A percentile compares a stretch with the other conserved stretches of the same genome.
Evolutionary conservation across 345 rosid genomes (phyloP).

Genomic region (Fremontodendron californicum): DNA sequence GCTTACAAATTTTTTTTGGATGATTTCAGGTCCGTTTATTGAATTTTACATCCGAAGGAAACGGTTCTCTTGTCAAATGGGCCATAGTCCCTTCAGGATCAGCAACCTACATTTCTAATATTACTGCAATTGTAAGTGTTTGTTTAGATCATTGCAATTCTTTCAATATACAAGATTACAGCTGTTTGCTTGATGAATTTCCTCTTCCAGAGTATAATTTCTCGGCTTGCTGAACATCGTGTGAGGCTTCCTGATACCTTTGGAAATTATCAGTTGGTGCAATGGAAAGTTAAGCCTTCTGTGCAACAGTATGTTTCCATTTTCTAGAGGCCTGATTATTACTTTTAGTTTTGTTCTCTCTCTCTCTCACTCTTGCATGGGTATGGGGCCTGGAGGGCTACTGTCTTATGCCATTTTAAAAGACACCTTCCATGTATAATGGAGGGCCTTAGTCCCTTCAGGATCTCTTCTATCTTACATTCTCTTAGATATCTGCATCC

Average conservation of each 20-base stretch:
- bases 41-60: slow-evolving; percentile 54
- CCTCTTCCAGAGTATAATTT: slow-evolving; percentile 47
- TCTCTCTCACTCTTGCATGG: not conserved
- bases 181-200: slow-evolving; percentile 21
- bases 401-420: not conserved
- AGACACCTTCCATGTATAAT: not conserved
- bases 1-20: slow-evolving; percentile 5
- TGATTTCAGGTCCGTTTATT: slow-evolving; percentile 57
- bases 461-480: not conserved
- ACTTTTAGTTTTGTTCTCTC: not conserved
- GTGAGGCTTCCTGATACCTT: slow-evolving; percentile 58
- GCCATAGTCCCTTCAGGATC: slow-evolving; percentile 53
- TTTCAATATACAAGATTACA: not conserved
- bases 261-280: slow-evolving; percentile 55
- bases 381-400: not conserved
- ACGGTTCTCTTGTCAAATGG: slow-evolving; percentile 47
- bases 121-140: slow-evolving; percentile 52
- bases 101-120: slow-evolving; percentile 47
- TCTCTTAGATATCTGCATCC: not conserved
- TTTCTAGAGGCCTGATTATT: not conserved
- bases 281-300: slow-evolving; percentile 60
- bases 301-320: too few species aligned
- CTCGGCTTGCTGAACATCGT: slow-evolving; percentile 55
- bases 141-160: not conserved
- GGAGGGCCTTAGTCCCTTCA: too few species aligned